Base-by-base conservation (phyloP, 805 yeast species). In the Zygosaccharomyces siamensis region DNA sequence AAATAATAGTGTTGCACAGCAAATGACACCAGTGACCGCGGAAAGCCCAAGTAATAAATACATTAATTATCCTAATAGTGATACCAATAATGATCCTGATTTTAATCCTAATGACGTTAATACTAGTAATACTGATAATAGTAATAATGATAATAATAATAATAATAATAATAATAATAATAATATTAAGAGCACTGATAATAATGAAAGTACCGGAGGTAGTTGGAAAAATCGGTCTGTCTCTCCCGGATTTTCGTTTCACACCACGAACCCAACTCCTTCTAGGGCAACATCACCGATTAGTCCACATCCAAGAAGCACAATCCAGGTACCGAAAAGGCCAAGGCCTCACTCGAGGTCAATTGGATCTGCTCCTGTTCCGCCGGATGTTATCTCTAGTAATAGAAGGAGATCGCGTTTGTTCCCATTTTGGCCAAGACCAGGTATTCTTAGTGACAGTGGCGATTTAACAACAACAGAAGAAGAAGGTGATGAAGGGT, bases 261-360 rank as follows among this genome's bases (percentile, higher is more conserved):
- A 30, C 20, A 7, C 14, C 11, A 20, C 36, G 6, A 28, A 41
- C 27, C 27, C 36, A 39, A 14, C 43, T 27, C 21, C 39, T 28
- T 27, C 42, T 11, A 31, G 47, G 11, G 51, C 43, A 14, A 33
- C 47, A 18, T 43, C 51, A 8, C 41, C 45, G 10, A 46, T 37
- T 27, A 43, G 20, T 20, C 32, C 46, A 5, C 28, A 42, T 18
- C 14, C 48, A 16, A 49, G 28, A 28, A 50, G 33, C 11, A 30
- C 48, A 14, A 31, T 49, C 10, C 50, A 42, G 26, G 16, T 52
- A 10, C 57, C 56, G 37, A 48, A 47, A 46, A 49, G 51, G 28
- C 48, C 56, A 33, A 61, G 70, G 43, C 68, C 67, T 5, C 66
- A 66, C 45, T 63, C 68, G 3, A 58, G 54, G 46, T 66, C 70